Conservation (phyloP, 345 rosid genomes). For the Eucalyptus camaldulensis region DNA sequence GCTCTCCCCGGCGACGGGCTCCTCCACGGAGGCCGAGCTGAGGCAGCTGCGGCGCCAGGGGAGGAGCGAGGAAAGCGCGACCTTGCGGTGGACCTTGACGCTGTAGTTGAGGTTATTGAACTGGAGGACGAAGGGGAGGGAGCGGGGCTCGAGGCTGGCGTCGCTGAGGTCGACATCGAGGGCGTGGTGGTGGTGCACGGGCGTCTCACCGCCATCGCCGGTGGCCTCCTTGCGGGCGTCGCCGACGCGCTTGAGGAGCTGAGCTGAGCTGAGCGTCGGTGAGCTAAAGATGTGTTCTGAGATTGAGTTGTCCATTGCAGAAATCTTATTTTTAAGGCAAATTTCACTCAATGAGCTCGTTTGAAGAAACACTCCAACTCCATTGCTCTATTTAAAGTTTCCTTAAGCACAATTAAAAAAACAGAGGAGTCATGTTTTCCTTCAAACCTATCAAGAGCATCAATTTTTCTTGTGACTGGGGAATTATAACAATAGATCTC, state of each 20-base stretch:
- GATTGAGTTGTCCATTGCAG: neutral
- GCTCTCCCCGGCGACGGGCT: constrained; percentile 24
- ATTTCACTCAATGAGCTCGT: neutral
- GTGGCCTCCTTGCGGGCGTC: constrained; percentile 41
- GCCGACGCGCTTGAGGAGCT: constrained; percentile 60
- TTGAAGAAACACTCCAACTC: neutral
- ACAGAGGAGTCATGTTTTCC: neutral
- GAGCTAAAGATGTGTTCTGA: neutral
- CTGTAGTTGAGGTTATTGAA: constrained; percentile 73
- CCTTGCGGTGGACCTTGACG: constrained; percentile 39
- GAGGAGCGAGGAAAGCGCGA: constrained; percentile 19
- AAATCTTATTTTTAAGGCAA: neutral
- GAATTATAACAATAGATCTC: neutral
- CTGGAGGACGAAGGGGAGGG: constrained; percentile 54
- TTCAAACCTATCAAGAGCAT: neutral
- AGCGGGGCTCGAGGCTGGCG: constrained; percentile 14
- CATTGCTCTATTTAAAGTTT: neutral
- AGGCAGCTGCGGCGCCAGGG: neutral
- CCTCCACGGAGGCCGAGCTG: constrained; percentile 1
- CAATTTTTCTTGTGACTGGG: neutral
- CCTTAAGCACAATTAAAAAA: neutral
- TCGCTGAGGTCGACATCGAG: constrained; percentile 27
- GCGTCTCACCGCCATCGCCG: constrained; percentile 55
- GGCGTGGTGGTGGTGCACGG: constrained; percentile 34
- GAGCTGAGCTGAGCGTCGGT: constrained; percentile 39